These are phyloP conservation scores for Hortaea werneckii DNA, from an alignment of 2,329 filamentous ascomycete species.

Conservation along the genomic window DNA sequence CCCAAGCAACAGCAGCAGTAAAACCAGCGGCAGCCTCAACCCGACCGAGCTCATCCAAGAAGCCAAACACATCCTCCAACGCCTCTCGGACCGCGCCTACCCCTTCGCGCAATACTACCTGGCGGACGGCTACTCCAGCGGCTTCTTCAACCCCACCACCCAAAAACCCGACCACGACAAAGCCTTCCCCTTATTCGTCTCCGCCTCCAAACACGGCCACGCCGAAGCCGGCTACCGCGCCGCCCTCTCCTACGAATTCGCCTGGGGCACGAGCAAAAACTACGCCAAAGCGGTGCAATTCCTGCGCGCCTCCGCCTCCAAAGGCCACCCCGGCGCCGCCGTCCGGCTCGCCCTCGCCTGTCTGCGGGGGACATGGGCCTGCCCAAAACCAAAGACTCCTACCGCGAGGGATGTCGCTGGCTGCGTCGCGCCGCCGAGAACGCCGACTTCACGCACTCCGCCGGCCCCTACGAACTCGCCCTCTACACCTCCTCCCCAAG, in stretches of 20 bases:
- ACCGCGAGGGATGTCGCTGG: constrained; percentile 92
- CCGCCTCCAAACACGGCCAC: constrained; percentile 93
- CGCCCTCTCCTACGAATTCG: constrained; percentile 93
- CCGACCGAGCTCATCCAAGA: constrained; percentile 65
- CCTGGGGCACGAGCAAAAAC: constrained; percentile 88
- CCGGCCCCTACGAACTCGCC: constrained; percentile 82
- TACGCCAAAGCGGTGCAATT: constrained; percentile 89
- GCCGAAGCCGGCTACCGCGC: constrained; percentile 91
- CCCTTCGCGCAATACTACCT: constrained; percentile 98
- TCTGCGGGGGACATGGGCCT: constrained; percentile 74
- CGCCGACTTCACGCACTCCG: constrained; percentile 84
- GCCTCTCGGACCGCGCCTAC: constrained; percentile 75
- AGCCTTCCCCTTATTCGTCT: constrained; percentile 83
- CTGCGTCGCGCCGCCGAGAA: constrained; percentile 85
- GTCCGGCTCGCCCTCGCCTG: constrained; percentile 85
- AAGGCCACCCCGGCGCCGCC: constrained; percentile 92
- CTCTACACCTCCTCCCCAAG: constrained; percentile 69
- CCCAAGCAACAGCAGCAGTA: constrained; percentile 9
- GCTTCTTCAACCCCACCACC: constrained; percentile 69
- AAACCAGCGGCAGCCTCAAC: constrained; percentile 19
- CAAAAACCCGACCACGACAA: constrained; percentile 84
- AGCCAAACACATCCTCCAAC: constrained; percentile 80
- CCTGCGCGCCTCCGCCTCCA: constrained; percentile 78
- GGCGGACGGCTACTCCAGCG: constrained; percentile 86
- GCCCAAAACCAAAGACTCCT: constrained; percentile 52